Evolutionary conservation across 1,284 basidiomycete species (phyloP), one percentile per base, ranked within the genome.

Genomic region (Cutaneotrichosporon dermatis): DNA sequence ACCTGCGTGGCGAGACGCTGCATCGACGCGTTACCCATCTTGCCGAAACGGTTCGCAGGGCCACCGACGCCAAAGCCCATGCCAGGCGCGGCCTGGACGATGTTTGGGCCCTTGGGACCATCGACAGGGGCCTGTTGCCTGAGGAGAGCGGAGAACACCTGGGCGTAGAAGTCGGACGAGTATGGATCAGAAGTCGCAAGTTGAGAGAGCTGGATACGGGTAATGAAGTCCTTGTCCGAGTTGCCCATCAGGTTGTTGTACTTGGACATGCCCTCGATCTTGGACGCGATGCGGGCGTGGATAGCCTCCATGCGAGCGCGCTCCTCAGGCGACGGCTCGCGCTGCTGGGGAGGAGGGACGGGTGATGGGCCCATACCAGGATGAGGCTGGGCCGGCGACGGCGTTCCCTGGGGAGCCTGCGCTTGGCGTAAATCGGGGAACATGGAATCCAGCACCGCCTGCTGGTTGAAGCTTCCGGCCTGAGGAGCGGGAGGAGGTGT

Each of bases 191-290:
- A 87, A 2, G 92, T 91, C 51, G 97, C 92, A 37, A 99, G 87
- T 74, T 99, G 95, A 1, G 93, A 97, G 50, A 99, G 91, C 79
- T 99, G 96, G 62, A 99, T 99, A 43, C 96, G 88, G 25, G 96
- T 99, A 79, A 99, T 99, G 76, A 99, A 99, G 74, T 99, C 96
- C 80, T 99, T 99, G 83, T 99, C 96, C 12, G 92, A 95, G 51
- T 73, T 68, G 33, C 72, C 72, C 96, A 99, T 99, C 57, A 98
- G 83, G 75, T 98, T 94, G 75, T 99, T 99, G 79, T 96, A 93
- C 67, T 89, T 88, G 57, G 92, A 85, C 93, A 96, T 78, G 25
- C 68, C 48, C 65, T 72, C 61, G 67, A 79, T 77, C 66, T 77
- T 77, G 62, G 55, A 62, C 8, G 66, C 65, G 58, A 75, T 66